Base-by-base conservation (phyloP, 2,329 filamentous ascomycete species). In the Escovopsis sp. region DNA sequence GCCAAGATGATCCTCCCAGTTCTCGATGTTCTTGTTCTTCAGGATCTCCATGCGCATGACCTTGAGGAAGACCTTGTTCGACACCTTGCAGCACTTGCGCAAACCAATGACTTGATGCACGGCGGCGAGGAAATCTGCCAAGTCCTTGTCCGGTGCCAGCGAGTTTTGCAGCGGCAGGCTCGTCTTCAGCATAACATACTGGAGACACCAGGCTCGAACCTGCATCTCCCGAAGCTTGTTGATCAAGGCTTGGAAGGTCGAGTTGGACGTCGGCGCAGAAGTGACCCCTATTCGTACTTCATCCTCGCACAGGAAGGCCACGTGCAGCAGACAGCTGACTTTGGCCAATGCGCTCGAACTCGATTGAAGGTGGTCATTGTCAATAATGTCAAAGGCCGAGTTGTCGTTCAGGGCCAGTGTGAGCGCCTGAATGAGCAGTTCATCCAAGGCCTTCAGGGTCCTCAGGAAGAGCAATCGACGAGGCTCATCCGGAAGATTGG, bases 31-130 rank as follows among this genome's bases (percentile, higher is more conserved):
- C 48, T 79, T 76, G 51, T 89, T 71, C 39, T 78, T 77, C 24
- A 94, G 68, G 37, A 96, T 70, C 55, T 98, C 91, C 6, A 84
- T 72, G 43, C 88, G 89, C 66, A 91, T 81, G 59, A 95, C 74
- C 55, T 87, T 88, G 24, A 96, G 70, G 61, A 98, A 91, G 14
- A 85, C 76, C 55, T 91, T 89, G 56, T 87, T 85, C 0, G 85
- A 84, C 3, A 75, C 71, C 53, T 85, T 89, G 70, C 88, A 96
- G 58, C 82, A 84, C 47, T 82, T 82, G 45, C 91, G 82, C 40
- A 88, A 68, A 2, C 91, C 91, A 31, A 95, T 66, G 5, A 84
- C 81, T 54, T 86, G 79, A 55, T 98, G 91, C 6, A 94, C 74
- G 10, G 81, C 76, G 7, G 84, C 79, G 33, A 98, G 65, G 51